phyloP scores from a whole-genome alignment of 805 yeast species.

The Starmerella etchellsii region DNA sequence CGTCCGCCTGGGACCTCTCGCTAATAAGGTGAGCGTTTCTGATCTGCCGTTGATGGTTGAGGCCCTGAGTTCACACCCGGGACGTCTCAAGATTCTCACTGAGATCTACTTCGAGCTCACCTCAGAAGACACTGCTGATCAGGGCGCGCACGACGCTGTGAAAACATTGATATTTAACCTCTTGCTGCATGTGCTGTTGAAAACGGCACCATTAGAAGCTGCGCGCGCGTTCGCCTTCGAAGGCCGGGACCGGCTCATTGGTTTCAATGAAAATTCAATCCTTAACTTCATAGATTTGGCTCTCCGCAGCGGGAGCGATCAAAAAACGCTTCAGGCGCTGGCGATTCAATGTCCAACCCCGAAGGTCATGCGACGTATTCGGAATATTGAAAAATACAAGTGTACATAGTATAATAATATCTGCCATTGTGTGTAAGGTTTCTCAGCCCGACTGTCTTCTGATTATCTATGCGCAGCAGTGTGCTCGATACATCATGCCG shows the following conservation, averaged over 20 bases:
- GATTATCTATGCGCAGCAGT: no score
- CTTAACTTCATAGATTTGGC: constrained; percentile 8
- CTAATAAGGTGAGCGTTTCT: constrained; percentile 10
- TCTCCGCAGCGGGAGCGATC: background rate
- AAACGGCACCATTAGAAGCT: background rate
- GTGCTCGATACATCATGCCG: no score
- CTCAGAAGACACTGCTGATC: background rate
- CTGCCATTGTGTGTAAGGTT: background rate
- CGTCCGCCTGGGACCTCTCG: constrained; percentile 18
- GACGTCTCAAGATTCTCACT: constrained; percentile 2
- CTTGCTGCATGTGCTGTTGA: constrained; percentile 12
- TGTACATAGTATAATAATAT: background rate
- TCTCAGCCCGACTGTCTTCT: background rate
- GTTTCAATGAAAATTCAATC: constrained; percentile 15
- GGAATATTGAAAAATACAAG: background rate
- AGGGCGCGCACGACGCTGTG: constrained; percentile 2
- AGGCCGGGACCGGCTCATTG: constrained; percentile 6
- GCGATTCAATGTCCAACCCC: constrained; percentile 6
- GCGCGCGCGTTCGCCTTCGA: constrained; percentile 5
- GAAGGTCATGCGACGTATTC: background rate
- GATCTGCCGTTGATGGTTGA: constrained; percentile 20
- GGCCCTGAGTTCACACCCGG: constrained; percentile 8
- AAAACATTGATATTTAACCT: constrained; percentile 21
- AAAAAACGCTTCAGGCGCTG: constrained; percentile 2
- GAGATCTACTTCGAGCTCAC: constrained; percentile 12